These are phyloP conservation scores for Lactifluus echinatus DNA, from an alignment of 768 basidiomycete species.

Conservation along the genomic window DNA sequence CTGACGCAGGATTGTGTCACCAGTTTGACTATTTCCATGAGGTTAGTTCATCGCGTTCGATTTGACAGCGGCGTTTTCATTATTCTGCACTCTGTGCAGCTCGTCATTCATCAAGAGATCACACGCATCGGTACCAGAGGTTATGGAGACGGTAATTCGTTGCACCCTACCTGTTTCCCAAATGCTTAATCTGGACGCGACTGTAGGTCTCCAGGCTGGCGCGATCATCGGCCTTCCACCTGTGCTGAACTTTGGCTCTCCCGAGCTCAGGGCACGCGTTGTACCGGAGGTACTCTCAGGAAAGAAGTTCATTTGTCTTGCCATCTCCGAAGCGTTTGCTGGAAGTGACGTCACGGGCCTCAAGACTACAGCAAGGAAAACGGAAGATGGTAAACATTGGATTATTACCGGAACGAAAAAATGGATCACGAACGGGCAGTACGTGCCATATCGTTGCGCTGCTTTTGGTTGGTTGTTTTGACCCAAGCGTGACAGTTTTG, in stretches of 20 bases:
- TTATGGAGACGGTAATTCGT: conserved; percentile 57
- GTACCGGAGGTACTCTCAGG: conserved; percentile 57
- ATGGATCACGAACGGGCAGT: conserved; percentile 78
- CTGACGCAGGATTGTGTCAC: neutral
- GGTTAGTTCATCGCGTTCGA: conserved; percentile 25
- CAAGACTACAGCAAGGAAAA: conserved; percentile 69
- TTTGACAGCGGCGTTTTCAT: neutral
- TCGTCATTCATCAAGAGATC: conserved; percentile 29
- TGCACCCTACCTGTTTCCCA: neutral
- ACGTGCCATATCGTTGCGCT: conserved; percentile 18
- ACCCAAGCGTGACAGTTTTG: conserved; percentile 29
- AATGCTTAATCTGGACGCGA: neutral
- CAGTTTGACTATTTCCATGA: conserved; percentile 86
- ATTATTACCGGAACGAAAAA: conserved; percentile 84
- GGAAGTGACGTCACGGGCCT: conserved; percentile 80
- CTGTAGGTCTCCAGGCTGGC: conserved; percentile 56
- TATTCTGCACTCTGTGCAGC: conserved; percentile 27
- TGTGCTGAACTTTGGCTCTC: conserved; percentile 71
- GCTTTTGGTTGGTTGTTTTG: neutral
- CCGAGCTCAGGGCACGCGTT: conserved; percentile 46
- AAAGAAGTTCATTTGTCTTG: conserved; percentile 79
- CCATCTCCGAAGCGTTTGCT: conserved; percentile 84
- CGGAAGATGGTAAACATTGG: conserved; percentile 75
- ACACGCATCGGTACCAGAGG: conserved; percentile 58
- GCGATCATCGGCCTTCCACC: conserved; percentile 81